These are phyloP conservation scores for Colletotrichum costaricense DNA, from an alignment of 2,329 filamentous ascomycete species.

Conservation along the genomic window DNA sequence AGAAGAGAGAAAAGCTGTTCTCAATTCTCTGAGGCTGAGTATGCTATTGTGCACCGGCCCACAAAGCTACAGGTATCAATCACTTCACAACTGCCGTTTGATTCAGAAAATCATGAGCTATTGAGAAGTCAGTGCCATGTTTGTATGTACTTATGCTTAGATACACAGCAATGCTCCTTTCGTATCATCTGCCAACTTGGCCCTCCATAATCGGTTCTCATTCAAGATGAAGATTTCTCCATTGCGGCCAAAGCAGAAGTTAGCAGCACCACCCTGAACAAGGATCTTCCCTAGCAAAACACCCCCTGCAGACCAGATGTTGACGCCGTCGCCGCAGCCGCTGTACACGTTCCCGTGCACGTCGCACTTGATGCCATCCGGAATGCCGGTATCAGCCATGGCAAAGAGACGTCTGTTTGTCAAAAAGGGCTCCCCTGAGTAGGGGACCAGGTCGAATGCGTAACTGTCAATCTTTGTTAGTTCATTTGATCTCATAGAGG, in stretches of 20 bases:
- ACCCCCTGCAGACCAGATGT: conserved; percentile 59
- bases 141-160: not conserved
- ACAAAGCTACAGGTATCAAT: not conserved
- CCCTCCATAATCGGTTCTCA: conserved; percentile 55
- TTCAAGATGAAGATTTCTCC: conserved; percentile 60
- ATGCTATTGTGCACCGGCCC: no score
- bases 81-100: not conserved
- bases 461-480: conserved; percentile 44
- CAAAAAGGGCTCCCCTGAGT: conserved; percentile 45
- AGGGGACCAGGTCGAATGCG: conserved; percentile 46
- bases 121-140: not conserved
- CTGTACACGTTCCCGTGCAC: conserved; percentile 59
- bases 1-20: not conserved
- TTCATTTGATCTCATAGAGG: not conserved
- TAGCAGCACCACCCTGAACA: conserved; percentile 54
- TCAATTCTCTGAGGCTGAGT: no score
- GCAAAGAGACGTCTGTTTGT: conserved; percentile 62
- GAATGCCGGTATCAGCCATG: conserved; percentile 58
- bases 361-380: conserved; percentile 60
- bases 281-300: conserved; percentile 58
- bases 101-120: not conserved
- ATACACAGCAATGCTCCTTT: conserved; percentile 41
- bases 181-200: conserved; percentile 44
- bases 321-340: conserved; percentile 60
- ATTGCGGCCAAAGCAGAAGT: conserved; percentile 59